These are phyloP conservation scores for Lachancea dasiensis DNA, from an alignment of 805 yeast genomes.

Conservation along the genomic window DNA sequence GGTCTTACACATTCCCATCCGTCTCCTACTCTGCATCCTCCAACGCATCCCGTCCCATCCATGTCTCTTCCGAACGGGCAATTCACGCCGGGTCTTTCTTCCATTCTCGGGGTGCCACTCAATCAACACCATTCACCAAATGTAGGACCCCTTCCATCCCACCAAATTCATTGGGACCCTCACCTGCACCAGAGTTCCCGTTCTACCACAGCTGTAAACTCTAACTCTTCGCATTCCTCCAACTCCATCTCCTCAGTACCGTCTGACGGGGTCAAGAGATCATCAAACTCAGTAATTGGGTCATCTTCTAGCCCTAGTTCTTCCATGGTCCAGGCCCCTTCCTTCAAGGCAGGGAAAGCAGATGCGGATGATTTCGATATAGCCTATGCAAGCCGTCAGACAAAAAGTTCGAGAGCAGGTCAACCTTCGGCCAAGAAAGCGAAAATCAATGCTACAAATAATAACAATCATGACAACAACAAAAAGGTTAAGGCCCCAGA, in stretches of 20 bases:
- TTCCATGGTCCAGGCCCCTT: not conserved
- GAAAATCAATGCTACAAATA: too few relatives aligned
- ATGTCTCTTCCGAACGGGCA: constrained; percentile 7
- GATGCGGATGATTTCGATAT: too few relatives aligned
- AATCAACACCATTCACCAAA: constrained; percentile 4
- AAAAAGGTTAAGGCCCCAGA: not conserved
- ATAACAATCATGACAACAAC: not conserved
- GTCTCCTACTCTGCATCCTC: constrained; percentile 4
- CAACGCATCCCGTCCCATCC: constrained; percentile 6
- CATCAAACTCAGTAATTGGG: not conserved
- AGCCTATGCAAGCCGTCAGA: too few relatives aligned
- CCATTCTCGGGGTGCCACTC: constrained; percentile 7
- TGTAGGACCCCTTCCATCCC: not conserved
- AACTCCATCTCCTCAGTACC: not conserved
- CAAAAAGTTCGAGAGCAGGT: not conserved
- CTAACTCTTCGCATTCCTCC: constrained; percentile 8
- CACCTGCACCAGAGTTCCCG: not conserved
- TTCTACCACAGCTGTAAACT: constrained; percentile 9
- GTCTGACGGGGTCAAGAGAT: not conserved
- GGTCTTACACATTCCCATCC: constrained; percentile 3
- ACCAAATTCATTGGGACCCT: constrained; percentile 3
- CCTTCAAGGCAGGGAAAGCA: too few relatives aligned
- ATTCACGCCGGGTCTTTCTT: constrained; percentile 9
- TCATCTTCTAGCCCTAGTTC: not conserved
- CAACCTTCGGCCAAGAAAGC: constrained; percentile 2